Percentiles rank a stretch among this genome's conserved stretches.
Evolutionary conservation across 768 basidiomycete species (phyloP).

Genomic region (Porphyrellus cyaneotinctus): DNA sequence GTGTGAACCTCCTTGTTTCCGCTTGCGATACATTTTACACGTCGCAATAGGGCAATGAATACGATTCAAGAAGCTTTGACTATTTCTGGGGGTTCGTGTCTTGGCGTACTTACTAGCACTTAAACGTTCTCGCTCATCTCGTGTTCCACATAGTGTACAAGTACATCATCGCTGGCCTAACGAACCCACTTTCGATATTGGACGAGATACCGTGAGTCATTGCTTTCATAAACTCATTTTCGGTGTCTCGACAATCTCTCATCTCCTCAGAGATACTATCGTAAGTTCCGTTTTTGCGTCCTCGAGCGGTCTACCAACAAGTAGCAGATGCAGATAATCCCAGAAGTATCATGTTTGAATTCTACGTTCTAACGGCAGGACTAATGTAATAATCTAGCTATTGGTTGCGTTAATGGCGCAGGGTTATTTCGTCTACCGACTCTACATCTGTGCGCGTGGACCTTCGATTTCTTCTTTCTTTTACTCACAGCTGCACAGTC

Average conservation of each 20-base stretch:
- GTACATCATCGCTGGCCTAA: neutral
- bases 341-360: neutral
- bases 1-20: neutral
- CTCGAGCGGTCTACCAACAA: neutral
- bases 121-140: neutral
- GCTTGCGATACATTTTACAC: neutral
- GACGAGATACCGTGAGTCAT: neutral
- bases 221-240: too few relatives aligned
- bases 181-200: neutral
- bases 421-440: neutral
- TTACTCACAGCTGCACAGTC: neutral
- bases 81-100: neutral
- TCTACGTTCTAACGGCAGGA: too few relatives aligned
- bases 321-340: neutral
- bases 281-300: neutral
- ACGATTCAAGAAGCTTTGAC: neutral
- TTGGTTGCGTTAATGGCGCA: neutral
- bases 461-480: neutral
- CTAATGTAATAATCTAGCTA: neutral
- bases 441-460: neutral
- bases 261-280: neutral
- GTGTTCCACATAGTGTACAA: neutral
- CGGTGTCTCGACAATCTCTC: neutral
- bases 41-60: neutral
- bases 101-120: too few relatives aligned